phyloP scores from a whole-genome alignment of 2,329 filamentous ascomycete species.

The Samsoniella hepiali region DNA sequence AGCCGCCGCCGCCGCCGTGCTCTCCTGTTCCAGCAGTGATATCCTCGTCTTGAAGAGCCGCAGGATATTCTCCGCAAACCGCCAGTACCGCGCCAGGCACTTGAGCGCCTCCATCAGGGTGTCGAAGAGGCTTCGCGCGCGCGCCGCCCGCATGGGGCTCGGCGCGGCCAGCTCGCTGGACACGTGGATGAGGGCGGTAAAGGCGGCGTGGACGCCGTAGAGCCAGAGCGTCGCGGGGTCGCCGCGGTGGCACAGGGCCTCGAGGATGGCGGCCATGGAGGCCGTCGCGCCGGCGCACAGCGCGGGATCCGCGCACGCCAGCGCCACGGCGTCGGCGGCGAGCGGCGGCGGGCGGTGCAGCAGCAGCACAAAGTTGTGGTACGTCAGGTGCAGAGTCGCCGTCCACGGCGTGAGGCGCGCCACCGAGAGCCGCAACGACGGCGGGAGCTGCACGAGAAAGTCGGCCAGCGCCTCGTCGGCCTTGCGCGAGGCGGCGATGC shows the following conservation, averaged over 20 bases:
- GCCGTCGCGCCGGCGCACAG: constrained; percentile 32
- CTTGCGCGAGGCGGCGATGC: constrained; percentile 27
- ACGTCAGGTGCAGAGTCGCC: constrained; percentile 33
- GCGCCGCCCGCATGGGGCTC: background rate
- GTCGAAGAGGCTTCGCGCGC: constrained; percentile 17
- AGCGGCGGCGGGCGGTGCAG: constrained; percentile 31
- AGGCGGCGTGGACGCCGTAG: constrained; percentile 28
- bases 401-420: constrained; percentile 28
- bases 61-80: constrained; percentile 31
- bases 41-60: constrained; percentile 26
- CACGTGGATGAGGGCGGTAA: constrained; percentile 29
- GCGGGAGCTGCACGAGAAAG: constrained; percentile 30
- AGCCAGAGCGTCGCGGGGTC: constrained; percentile 29
- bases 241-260: constrained; percentile 27
- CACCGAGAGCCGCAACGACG: constrained; percentile 25
- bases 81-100: constrained; percentile 30
- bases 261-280: constrained; percentile 30
- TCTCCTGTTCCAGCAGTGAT: background rate
- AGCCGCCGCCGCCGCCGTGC: background rate
- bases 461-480: constrained; percentile 32
- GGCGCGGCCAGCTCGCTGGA: background rate
- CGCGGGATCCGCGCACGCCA: background rate
- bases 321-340: background rate
- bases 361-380: constrained; percentile 35
- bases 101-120: constrained; percentile 30